Conservation (phyloP, 495 filamentous ascomycete genomes). For the Jackrogersella multiformis region DNA sequence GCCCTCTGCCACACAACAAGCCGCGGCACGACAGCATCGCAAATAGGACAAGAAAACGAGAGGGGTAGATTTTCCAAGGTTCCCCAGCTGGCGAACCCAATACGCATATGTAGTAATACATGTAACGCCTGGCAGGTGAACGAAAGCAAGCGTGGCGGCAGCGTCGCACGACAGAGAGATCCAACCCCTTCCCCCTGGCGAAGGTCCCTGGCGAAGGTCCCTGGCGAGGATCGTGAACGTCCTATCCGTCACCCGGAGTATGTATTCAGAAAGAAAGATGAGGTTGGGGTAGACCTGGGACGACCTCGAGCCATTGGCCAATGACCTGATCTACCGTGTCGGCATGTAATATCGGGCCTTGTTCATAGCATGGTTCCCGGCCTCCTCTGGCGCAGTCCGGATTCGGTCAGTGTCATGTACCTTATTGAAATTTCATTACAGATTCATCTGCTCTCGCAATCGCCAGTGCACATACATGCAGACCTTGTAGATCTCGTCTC, state of each 20-base stretch:
- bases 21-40: constrained; percentile 25
- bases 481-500: constrained; percentile 39
- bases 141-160: constrained; percentile 19
- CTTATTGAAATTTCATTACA: constrained; percentile 31
- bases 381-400: constrained; percentile 37
- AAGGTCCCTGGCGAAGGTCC: constrained; percentile 29
- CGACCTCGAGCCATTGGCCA: constrained; percentile 44
- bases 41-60: constrained; percentile 27
- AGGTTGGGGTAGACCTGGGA: constrained; percentile 41
- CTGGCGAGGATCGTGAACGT: constrained; percentile 37
- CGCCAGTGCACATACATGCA: constrained; percentile 36
- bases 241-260: constrained; percentile 32
- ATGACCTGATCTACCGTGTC: constrained; percentile 43
- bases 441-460: constrained; percentile 32
- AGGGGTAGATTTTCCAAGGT: constrained; percentile 18
- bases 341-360: constrained; percentile 44
- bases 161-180: constrained; percentile 40
- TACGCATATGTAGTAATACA: not conserved
- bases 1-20: constrained; percentile 33
- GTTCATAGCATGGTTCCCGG: constrained; percentile 42
- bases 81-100: constrained; percentile 19
- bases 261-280: constrained; percentile 30
- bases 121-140: not conserved
- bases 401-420: constrained; percentile 41
- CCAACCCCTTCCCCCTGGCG: no score